Evolutionary conservation across 768 basidiomycete genomes (phyloP), one percentile per base, ranked within the genome.

Genomic region (Pleurotus djamor): DNA sequence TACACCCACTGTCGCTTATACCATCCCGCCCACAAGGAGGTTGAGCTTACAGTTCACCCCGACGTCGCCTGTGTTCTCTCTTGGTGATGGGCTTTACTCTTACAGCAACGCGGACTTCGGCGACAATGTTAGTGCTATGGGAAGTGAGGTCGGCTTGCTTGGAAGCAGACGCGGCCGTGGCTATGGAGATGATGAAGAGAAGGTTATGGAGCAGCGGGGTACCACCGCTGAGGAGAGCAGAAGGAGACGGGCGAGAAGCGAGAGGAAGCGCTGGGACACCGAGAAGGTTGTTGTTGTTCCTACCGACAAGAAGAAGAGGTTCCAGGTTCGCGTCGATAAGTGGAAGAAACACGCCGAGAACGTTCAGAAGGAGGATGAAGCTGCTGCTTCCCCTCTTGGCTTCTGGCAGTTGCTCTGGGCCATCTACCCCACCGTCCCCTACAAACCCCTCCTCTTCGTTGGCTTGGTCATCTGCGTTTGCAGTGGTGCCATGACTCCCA

Each of bases 401-500:
- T 78, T 87, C 64, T 77, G 79, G 72, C 60, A 66, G 0, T 79
- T 87, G 21, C 63, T 89, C 13, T 80, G 81, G 59, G 73, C 71
- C 5, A 78, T 88, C 60, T 88, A 85, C 68, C 89, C 88, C 2
- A 84, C 84, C 0, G 74, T 97, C 32, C 94, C 95, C 0, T 69
- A 82, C 68, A 97, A 96, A 66, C 77, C 79, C 4, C 62, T 92
- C 45, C 71, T 97, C 60, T 65, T 85, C 68, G 33, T 91, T 55
- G 95, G 95, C 14, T 76, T 96, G 28, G 2, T 86, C 59, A 67
- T 83, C n/a, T 88, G 88, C 59, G 62, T 94, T 44, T 71, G 83
- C 56, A 89, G 86, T 64, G 96, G 97, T 17, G 82, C 91, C 3
- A 85, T 91, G 78, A 97, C 94, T 0, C 96, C 97, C 2, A 60